A percentile compares a stretch with the other conserved stretches of the same genome.
Evolutionary conservation across 208 protist genomes (phyloP).

Genomic region (Acanthamoeba triangularis): DNA sequence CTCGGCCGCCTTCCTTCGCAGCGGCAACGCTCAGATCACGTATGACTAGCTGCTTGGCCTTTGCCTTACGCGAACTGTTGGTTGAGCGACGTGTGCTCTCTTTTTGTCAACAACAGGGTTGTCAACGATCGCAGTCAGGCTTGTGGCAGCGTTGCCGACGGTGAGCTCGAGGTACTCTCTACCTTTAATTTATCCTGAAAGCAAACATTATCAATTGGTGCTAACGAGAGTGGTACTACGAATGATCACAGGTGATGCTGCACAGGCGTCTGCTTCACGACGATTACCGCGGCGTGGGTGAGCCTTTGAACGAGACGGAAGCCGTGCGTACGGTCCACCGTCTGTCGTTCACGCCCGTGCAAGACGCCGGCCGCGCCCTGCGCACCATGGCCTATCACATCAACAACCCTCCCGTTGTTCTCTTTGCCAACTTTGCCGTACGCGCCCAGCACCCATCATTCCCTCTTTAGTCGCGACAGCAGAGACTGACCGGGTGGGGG

Average conservation of each 20-base stretch:
- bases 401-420: slow-evolving; percentile 18
- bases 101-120: background rate
- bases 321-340: slow-evolving; percentile 45
- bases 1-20: slow-evolving; percentile 24
- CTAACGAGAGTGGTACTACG: background rate
- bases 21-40: slow-evolving; percentile 7
- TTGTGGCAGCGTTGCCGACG: background rate
- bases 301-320: slow-evolving; percentile 52
- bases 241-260: slow-evolving; percentile 24
- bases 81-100: background rate
- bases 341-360: background rate
- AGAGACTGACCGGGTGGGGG: background rate
- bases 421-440: background rate
- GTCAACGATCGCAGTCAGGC: slow-evolving; percentile 41
- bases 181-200: no score
- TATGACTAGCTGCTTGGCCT: background rate
- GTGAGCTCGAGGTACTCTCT: background rate
- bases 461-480: background rate
- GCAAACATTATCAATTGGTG: background rate
- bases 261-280: slow-evolving; percentile 49
- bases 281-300: slow-evolving; percentile 40
- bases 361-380: background rate
- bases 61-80: no score
- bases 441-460: background rate
- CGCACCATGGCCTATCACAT: slow-evolving; percentile 1